Conservation (phyloP, 768 basidiomycete species). For the Leccinum pellstonianum region DNA sequence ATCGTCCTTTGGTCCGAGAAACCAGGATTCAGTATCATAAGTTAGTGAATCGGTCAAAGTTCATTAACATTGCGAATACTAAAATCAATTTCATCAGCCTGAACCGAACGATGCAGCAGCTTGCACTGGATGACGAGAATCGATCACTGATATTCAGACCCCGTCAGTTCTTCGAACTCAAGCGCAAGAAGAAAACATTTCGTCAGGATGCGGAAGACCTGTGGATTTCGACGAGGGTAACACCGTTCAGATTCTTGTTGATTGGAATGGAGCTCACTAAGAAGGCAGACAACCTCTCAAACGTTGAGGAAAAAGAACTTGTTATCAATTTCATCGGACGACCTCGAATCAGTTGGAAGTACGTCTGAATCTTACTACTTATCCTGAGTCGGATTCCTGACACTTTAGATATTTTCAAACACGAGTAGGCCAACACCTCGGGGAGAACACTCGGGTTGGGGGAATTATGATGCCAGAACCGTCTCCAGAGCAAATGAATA, state of each 20-base stretch:
- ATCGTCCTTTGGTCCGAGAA: background rate
- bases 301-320: background rate
- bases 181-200: background rate
- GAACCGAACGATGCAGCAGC: background rate
- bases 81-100: background rate
- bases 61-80: background rate
- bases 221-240: slow-evolving; percentile 1
- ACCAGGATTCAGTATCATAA: background rate
- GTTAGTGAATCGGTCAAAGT: background rate
- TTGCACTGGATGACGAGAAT: background rate
- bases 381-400: too few relatives aligned
- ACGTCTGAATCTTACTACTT: background rate
- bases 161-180: background rate
- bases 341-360: slow-evolving; percentile 4
- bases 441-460: background rate
- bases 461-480: background rate
- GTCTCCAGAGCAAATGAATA: slow-evolving; percentile 2
- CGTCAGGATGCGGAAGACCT: background rate
- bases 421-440: background rate
- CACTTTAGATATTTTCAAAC: background rate
- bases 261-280: background rate
- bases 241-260: too few relatives aligned
- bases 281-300: slow-evolving; percentile 4
- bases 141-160: background rate
- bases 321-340: background rate